These are phyloP conservation scores for Clavariopsis aquatica DNA, from an alignment of 495 filamentous ascomycete species.

Conservation along the genomic window DNA sequence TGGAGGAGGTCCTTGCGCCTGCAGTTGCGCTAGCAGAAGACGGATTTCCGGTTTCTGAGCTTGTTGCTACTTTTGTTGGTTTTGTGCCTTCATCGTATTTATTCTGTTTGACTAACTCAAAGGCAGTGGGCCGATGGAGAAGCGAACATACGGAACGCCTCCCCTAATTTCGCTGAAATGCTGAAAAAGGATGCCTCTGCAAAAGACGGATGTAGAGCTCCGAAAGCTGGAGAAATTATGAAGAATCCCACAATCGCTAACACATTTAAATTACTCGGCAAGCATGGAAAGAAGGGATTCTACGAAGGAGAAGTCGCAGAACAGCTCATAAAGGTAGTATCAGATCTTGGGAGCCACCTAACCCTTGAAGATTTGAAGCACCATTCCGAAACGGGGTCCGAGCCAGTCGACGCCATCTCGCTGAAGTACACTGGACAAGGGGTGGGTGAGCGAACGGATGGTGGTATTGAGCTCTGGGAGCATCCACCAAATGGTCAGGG, in stretches of 20 bases:
- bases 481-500: constrained; percentile 98
- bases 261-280: constrained; percentile 78
- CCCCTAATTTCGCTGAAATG: constrained; percentile 83
- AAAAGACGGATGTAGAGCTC: constrained; percentile 66
- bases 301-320: constrained; percentile 83
- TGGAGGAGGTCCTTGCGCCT: constrained; percentile 78
- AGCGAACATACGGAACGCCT: constrained; percentile 61
- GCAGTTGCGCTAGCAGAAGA: constrained; percentile 86
- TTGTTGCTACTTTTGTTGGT: constrained; percentile 70
- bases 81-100: background rate
- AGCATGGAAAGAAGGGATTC: constrained; percentile 85
- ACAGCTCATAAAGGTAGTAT: constrained; percentile 73
- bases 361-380: constrained; percentile 75
- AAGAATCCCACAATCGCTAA: constrained; percentile 77
- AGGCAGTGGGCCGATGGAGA: constrained; percentile 69
- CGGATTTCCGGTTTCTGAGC: constrained; percentile 84
- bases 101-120: background rate
- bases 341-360: constrained; percentile 74
- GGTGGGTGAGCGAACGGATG: constrained; percentile 51
- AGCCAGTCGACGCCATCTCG: constrained; percentile 79
- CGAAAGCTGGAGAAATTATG: constrained; percentile 82
- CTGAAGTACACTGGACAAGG: constrained; percentile 73
- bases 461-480: constrained; percentile 87
- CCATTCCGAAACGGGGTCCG: constrained; percentile 72
- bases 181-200: constrained; percentile 70